Percentiles rank a stretch among this genome's conserved stretches.
These are phyloP conservation scores for Kuraishia borneana DNA, from an alignment of 805 yeast genomes.

Conservation along the genomic window DNA sequence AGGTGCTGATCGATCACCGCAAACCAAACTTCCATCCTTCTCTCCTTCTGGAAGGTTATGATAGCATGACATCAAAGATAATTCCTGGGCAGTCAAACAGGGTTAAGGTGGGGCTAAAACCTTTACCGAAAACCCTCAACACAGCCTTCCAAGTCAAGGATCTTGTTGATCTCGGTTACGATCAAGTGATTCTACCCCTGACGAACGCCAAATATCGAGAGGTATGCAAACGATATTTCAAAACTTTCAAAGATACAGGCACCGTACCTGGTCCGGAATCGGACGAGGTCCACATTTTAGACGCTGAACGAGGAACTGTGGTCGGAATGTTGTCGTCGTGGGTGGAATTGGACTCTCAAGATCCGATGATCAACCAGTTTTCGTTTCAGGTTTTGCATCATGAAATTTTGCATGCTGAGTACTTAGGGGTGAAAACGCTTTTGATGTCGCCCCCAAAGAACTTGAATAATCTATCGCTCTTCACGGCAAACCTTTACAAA, in stretches of 20 bases:
- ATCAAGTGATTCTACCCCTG: constrained; percentile 39
- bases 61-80: no score
- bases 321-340: constrained; percentile 57
- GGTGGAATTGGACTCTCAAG: constrained; percentile 54
- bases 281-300: constrained; percentile 28
- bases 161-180: constrained; percentile 31
- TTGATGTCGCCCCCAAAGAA: constrained; percentile 58
- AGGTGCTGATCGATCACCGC: no score
- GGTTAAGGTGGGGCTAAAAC: constrained; percentile 32
- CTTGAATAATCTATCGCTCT: constrained; percentile 37
- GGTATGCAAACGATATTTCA: constrained; percentile 26
- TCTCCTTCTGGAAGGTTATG: no score
- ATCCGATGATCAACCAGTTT: constrained; percentile 35
- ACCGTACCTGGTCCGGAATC: constrained; percentile 28
- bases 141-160: constrained; percentile 17
- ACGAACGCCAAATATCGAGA: constrained; percentile 41
- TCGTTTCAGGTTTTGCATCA: constrained; percentile 46
- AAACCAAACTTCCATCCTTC: no score
- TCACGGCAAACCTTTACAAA: constrained; percentile 27
- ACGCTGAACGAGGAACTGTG: constrained; percentile 29
- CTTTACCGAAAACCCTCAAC: constrained; percentile 21
- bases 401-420: constrained; percentile 48
- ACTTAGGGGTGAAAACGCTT: constrained; percentile 43
- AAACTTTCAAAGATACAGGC: constrained; percentile 18
- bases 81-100: no score